Base-by-base conservation (phyloP, 192 early-diverging fungal genomes). In the Entomortierella lignicola region DNA sequence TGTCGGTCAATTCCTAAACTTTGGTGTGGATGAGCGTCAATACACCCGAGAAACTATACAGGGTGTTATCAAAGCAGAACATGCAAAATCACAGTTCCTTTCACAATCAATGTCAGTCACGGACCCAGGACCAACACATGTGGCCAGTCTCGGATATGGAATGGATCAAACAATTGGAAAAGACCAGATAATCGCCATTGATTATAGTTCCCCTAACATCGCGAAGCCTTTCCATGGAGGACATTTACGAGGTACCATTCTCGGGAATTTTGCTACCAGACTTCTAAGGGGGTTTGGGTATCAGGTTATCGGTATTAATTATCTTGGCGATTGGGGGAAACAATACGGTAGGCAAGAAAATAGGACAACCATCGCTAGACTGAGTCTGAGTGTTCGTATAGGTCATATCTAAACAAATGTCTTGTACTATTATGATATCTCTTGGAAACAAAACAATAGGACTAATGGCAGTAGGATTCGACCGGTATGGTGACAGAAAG, bases 321-420 rank as follows among this genome's bases (percentile, higher is more conserved):
- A 99, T 77, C 82, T 99, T 23, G 98, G 98, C 26, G 97, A 99
- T 74, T 99, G 98, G 98, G 98, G 98, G 29, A 99, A 97, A 74
- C 97, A 98, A 81, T 99, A 94, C 82, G 98, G 94, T 89, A 85
- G 68, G 88, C n/a, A n/a, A n/a, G n/a, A n/a, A n/a, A 60, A 48
- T 60, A 21, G 29, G 29, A 30, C 13, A 5, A 29, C 21, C 12
- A 21, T 11, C 17, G n/a, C 7, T 37, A 20, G 52, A 31, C 48
- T 12, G 11, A n/a, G 15, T 8, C 3, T 18, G 15, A 47, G 17
- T 41, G 55, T 55, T 51, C 23, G 47, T 47, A 25, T 15, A n/a
- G n/a, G n/a, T n/a, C n/a, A n/a, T n/a, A n/a, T n/a, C n/a, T n/a
- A n/a, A n/a, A n/a, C n/a, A n/a, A n/a, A n/a, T n/a, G n/a, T n/a